Percentiles rank a stretch among this genome's conserved stretches.
phyloP scores from a whole-genome alignment of 2,329 filamentous ascomycete species.

The Dryadomyces quercivorus region DNA sequence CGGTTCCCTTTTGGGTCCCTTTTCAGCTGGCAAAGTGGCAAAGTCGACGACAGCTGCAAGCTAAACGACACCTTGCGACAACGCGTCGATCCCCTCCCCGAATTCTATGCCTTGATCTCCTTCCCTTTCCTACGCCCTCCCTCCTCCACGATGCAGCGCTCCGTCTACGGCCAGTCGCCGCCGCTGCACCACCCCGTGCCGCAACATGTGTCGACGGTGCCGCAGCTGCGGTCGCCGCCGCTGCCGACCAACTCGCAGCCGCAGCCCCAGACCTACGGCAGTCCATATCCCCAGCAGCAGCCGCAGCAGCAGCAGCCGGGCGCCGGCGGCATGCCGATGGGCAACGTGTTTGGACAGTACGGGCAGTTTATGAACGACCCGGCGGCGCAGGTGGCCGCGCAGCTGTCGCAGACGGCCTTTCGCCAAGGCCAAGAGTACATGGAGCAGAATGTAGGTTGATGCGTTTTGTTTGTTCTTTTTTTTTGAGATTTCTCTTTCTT shows the following conservation, averaged over 20 bases:
- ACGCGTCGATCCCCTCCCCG: neutral
- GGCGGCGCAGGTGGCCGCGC: constrained; percentile 85
- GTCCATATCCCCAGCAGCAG: constrained; percentile 51
- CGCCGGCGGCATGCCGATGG: constrained; percentile 30
- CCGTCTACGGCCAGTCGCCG: constrained; percentile 75
- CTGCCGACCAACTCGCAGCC: constrained; percentile 60
- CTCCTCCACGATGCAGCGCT: constrained; percentile 62
- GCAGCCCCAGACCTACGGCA: constrained; percentile 50
- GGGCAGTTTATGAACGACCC: constrained; percentile 94
- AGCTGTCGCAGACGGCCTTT: constrained; percentile 86
- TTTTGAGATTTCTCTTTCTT: neutral
- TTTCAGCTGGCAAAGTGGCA: too few relatives aligned
- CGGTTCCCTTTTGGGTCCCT: neutral
- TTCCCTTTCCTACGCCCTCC: neutral
- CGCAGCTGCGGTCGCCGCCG: constrained; percentile 88
- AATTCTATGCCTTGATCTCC: neutral
- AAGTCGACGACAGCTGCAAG: neutral
- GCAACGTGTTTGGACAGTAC: constrained; percentile 58
- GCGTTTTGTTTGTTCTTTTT: neutral
- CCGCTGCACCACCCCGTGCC: constrained; percentile 94
- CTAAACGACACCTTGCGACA: neutral
- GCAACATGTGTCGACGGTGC: constrained; percentile 96
- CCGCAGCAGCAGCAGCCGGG: constrained; percentile 41
- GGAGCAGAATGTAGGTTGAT: constrained; percentile 83
- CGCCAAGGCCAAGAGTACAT: constrained; percentile 87